phyloP scores from a whole-genome alignment of 2,329 filamentous ascomycete genomes.

The Didymella glomerata region DNA sequence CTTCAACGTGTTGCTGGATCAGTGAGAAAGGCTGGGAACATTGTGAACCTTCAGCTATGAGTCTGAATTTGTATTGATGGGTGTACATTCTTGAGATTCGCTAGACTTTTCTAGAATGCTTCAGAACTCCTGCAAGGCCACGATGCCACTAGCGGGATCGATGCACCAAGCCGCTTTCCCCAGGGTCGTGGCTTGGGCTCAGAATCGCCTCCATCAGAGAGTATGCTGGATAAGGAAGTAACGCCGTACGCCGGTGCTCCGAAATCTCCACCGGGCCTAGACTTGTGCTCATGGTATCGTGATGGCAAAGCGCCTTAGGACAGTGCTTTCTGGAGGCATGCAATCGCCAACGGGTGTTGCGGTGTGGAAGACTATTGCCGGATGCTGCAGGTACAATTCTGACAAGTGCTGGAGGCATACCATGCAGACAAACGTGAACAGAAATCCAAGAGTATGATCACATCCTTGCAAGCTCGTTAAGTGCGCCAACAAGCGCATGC shows the following conservation, averaged over 20 bases:
- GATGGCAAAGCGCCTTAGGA: neutral
- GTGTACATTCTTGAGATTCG: neutral
- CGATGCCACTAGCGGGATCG: constrained; percentile 1
- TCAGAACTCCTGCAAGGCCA: neutral
- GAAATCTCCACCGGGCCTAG: neutral
- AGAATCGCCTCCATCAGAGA: constrained; percentile 1
- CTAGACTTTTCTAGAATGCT: constrained; percentile 14
- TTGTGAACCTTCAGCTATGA: neutral
- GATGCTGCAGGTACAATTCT: neutral
- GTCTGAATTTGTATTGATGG: neutral
- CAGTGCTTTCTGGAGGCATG: neutral
- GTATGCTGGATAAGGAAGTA: constrained; percentile 8
- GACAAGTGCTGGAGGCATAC: neutral
- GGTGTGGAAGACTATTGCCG: neutral
- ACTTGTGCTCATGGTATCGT: neutral
- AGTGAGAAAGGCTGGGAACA: neutral
- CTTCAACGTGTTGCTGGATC: neutral
- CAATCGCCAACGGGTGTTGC: neutral
- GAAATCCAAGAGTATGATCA: constrained; percentile 15
- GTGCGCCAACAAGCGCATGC: constrained; percentile 51
- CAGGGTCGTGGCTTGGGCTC: neutral
- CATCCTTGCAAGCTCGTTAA: constrained; percentile 49
- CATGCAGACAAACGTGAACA: neutral
- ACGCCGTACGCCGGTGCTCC: constrained; percentile 18
- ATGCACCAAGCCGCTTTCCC: constrained; percentile 1